Percentiles rank a stretch among this genome's conserved stretches.
Evolutionary conservation across 2,329 filamentous ascomycete species (phyloP).

Genomic region (Beauveria medogensis): DNA sequence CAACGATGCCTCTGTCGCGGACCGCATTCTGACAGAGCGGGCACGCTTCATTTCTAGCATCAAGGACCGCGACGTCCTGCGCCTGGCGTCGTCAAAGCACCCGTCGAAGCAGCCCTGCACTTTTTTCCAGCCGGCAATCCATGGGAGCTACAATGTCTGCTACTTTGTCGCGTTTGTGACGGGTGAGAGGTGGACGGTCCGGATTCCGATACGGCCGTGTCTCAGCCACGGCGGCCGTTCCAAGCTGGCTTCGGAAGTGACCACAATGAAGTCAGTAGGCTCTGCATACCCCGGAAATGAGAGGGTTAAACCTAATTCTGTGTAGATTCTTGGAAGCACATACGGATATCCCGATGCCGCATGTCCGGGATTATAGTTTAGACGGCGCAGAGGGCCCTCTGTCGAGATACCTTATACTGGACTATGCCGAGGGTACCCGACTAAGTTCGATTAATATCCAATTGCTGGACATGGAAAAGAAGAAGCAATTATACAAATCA

Average conservation of each 20-base stretch:
- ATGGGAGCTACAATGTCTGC: slow-evolving; percentile 16
- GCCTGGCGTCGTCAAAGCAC: slow-evolving; percentile 14
- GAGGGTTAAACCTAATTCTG: background rate
- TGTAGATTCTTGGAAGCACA: slow-evolving; percentile 12
- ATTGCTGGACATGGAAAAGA: background rate
- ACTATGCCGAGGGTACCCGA: slow-evolving; percentile 14
- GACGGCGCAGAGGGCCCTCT: slow-evolving; percentile 1
- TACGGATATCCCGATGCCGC: slow-evolving; percentile 13
- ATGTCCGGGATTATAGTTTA: slow-evolving; percentile 10
- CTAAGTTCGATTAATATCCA: slow-evolving; percentile 1
- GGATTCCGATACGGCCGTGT: slow-evolving; percentile 13
- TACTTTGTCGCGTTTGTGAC: slow-evolving; percentile 15
- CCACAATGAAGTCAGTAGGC: slow-evolving; percentile 14
- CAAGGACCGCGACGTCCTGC: slow-evolving; percentile 5
- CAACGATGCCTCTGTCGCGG: background rate
- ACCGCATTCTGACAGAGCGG: slow-evolving; percentile 1
- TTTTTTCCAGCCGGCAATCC: slow-evolving; percentile 12
- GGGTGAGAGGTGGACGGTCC: slow-evolving; percentile 13
- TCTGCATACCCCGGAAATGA: background rate
- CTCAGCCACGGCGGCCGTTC: slow-evolving; percentile 2
- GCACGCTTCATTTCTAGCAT: slow-evolving; percentile 13
- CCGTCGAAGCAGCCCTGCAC: slow-evolving; percentile 10
- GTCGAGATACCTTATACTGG: slow-evolving; percentile 16
- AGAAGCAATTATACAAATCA: background rate
- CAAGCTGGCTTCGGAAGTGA: slow-evolving; percentile 15